These are phyloP conservation scores for Exophiala alcalophila DNA, from an alignment of 2,329 filamentous ascomycete genomes.

Conservation along the genomic window DNA sequence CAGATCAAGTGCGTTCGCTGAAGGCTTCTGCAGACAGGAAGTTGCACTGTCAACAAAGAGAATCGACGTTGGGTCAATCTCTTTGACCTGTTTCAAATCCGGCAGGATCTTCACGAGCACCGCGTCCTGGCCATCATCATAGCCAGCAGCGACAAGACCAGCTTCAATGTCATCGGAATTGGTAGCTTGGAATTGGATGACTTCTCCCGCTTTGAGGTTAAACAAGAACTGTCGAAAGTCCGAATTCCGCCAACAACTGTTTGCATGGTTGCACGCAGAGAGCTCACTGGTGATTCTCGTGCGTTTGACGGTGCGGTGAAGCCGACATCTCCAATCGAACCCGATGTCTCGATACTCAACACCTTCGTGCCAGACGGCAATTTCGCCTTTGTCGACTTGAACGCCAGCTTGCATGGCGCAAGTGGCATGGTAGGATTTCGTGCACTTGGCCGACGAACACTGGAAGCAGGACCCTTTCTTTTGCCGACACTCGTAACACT, in stretches of 20 bases:
- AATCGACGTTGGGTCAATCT: constrained; percentile 58
- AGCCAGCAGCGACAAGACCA: constrained; percentile 78
- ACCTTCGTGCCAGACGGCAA: constrained; percentile 83
- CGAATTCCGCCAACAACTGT: constrained; percentile 27
- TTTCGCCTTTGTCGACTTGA: constrained; percentile 80
- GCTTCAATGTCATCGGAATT: constrained; percentile 79
- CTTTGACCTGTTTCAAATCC: constrained; percentile 67
- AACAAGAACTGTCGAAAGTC: constrained; percentile 59
- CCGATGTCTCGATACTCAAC: constrained; percentile 89
- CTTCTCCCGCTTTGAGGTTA: constrained; percentile 66
- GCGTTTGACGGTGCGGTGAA: constrained; percentile 84
- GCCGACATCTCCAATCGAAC: constrained; percentile 90
- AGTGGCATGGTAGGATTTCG: constrained; percentile 88
- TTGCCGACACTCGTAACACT: constrained; percentile 91
- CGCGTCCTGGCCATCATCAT: constrained; percentile 67
- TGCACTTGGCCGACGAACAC: constrained; percentile 92
- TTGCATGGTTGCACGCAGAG: constrained; percentile 53
- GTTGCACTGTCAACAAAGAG: constrained; percentile 50
- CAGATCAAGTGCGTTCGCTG: constrained; percentile 45
- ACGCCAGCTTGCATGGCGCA: constrained; percentile 91
- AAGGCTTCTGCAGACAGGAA: constrained; percentile 44
- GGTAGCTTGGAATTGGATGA: constrained; percentile 81
- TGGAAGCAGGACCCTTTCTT: constrained; percentile 96
- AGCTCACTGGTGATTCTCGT: constrained; percentile 67
- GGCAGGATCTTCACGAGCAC: constrained; percentile 75